phyloP scores from a whole-genome alignment of 2,329 filamentous ascomycete genomes.

The Xylaria sp. region DNA sequence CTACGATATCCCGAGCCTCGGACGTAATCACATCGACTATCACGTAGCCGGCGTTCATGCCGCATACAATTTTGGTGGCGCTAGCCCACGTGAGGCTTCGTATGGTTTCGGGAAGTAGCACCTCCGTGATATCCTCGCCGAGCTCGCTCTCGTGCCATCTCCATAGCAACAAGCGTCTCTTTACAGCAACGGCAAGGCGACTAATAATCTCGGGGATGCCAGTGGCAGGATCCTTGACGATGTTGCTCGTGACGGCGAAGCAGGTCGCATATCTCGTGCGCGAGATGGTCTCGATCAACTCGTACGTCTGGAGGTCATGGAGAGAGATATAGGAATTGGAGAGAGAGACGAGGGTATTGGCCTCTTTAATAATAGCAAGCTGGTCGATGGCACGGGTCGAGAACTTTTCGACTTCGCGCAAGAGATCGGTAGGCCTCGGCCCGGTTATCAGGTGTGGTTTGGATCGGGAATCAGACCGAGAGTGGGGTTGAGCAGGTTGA shows the following conservation, averaged over 20 bases:
- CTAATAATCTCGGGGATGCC: constrained; percentile 92
- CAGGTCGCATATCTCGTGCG: constrained; percentile 83
- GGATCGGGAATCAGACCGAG: constrained; percentile 8
- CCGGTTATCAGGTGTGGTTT: constrained; percentile 19
- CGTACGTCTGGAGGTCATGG: constrained; percentile 81
- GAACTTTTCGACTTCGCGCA: constrained; percentile 93
- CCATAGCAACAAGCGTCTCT: constrained; percentile 85
- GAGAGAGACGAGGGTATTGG: constrained; percentile 82
- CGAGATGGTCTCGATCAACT: constrained; percentile 69
- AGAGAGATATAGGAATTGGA: constrained; percentile 87
- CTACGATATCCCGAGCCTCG: constrained; percentile 70
- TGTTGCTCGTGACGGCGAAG: constrained; percentile 93
- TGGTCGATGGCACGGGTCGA: constrained; percentile 86
- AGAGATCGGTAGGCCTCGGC: constrained; percentile 66
- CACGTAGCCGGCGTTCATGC: constrained; percentile 86
- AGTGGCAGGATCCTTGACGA: constrained; percentile 80
- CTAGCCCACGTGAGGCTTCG: constrained; percentile 89
- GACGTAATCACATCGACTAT: constrained; percentile 78
- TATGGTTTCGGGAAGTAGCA: constrained; percentile 75
- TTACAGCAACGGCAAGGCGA: constrained; percentile 84
- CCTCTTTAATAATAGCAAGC: constrained; percentile 92
- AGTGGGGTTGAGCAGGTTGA: constrained; percentile 3
- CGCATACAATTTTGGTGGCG: constrained; percentile 79
- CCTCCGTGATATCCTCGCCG: constrained; percentile 64
- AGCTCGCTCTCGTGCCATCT: constrained; percentile 95